Base-by-base conservation (phyloP, 2,329 filamentous ascomycete genomes). In the Leptographium galeiforme region DNA sequence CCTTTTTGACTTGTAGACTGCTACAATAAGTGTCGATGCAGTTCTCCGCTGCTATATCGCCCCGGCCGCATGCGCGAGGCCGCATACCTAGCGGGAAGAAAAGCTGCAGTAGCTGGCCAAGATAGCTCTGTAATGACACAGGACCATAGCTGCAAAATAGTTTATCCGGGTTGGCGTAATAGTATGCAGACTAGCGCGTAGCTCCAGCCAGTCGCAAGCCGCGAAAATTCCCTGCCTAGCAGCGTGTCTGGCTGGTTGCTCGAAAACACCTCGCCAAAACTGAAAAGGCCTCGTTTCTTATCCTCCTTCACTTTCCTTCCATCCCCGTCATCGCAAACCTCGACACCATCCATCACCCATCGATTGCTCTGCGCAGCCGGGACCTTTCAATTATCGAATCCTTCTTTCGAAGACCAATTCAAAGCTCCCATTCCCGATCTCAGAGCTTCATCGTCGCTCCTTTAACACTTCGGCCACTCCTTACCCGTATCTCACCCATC, bases 181-280 rank as follows among this genome's bases (percentile, higher is more conserved):
- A 3, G 25, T 25, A 33, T 30, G 13, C 12, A 33, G 43, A 48
- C 50, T 52, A 52, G 50, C 38, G 33, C 25, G 19, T 25, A 7
- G 39, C 8, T 16, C 25, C 11, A 32, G n/a, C 50, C 41, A 51
- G n/a, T 46, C 13, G 38, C n/a, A 39, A 19, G n/a, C 25, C 49
- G 25, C 13, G 39, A 53, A 53, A 53, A 48, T 49, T 44, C 47
- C 47, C 32, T 51, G 40, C 36, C 39, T 41, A 33, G 39, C 25
- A 44, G 49, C 49, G 49, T 32, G 40, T 44, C 48, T 33, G 36
- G 18, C 56, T 52, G 53, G 60, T 48, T 48, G 48, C 62, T 59
- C 60, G 61, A 63, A 65, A 66, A 64, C 64, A 66, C 63, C 63
- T 65, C 62, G 58, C 58, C 59, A 52, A 50, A 57, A 58, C 56